Evolutionary conservation across 768 basidiomycete species (phyloP), one percentile per base, ranked within the genome.

Genomic region (Tylopilus balloui): DNA sequence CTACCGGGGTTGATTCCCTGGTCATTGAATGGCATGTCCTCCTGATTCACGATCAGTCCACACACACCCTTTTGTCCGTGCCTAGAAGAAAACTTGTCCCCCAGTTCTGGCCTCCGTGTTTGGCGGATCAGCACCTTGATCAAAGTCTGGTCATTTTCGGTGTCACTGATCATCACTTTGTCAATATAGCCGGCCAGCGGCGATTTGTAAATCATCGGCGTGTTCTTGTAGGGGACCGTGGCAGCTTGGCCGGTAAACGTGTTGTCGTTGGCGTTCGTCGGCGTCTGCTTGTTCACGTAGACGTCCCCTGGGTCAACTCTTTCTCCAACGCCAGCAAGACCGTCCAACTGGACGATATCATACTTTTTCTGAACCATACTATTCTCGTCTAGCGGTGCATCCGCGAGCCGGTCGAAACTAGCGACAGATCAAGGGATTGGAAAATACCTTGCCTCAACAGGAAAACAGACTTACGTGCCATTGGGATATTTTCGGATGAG

Each of bases 11-110:
- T 84, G 57, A 97, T 93, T 20, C 96, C 96, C 66, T 92, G 88
- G 70, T 98, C 94, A 61, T 96, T 96, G 76, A 99, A 99, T 2
- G 95, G 96, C 91, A 99, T 84, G 69, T 99, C 96, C 60, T 93
- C 93, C 62, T 99, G 96, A 60, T 95, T 95, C 47, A 99, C 96
- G 65, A 99, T 98, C 67, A 99, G 71, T 21, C 96, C 96, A 70
- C 95, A 97, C 11, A 99, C 96, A 50, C 96, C 96, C 71, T 99
- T 99, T 71, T 99, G 96, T 38, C 96, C 96, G 64, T 99, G 96
- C 56, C 96, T 74, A 3, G 91, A 93, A 34, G 94, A 97, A 68
- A 99, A 99, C 71, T 99, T 99, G 74, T 99, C 96, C 2, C 96
- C 96, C 38, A 98, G 74, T 63, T 99, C 96, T 38, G 96, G 96